Base-by-base conservation (phyloP, 495 filamentous ascomycete genomes). In the Sordaria brevicollis region DNA sequence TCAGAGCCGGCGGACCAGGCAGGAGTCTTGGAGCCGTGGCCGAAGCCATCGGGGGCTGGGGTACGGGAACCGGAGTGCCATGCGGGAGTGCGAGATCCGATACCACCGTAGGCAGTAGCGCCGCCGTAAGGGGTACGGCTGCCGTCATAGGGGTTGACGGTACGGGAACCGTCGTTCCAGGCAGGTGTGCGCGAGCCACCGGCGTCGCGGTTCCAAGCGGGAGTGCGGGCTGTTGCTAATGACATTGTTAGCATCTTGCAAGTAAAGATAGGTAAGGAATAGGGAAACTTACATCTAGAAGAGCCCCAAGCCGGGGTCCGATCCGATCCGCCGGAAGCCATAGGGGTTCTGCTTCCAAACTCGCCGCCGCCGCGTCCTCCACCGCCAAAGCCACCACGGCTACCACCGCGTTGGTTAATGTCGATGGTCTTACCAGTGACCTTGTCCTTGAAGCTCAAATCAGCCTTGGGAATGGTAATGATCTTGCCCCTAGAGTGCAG, bases 401-500 rank as follows among this genome's bases (percentile, higher is more conserved):
- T 87, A 34, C 83, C 80, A 35, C 89, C 87, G 43, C 88, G 84
- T 70, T 84, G 83, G 77, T 90, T 89, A 66, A 87, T 85, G 69
- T 91, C 90, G 43, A 96, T 88, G 8, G 86, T 83, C 72, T 89
- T 84, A 19, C 94, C 94, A 9, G 91, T 93, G 43, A 93, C 77
- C 66, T 85, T 91, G 84, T 99, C 94, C 79, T 92, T 93, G 73
- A 95, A 90, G 2, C 85, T 85, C 9, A 98, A 82, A 68, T 89
- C 85, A 5, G 90, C 89, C 78, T 94, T 95, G 3, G 87, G 84
- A 35, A 98, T 87, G 17, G 89, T 90, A 67, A 98, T 89, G 7
- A 89, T 87, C 83, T 96, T 97, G 80, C 87, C 90, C 80, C 94
- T 95, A 29, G 93, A 91, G 79, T 97, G 94, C 33, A 99, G 83